Base-by-base conservation (phyloP, 1,284 basidiomycete species). In the Naganishia albida region DNA sequence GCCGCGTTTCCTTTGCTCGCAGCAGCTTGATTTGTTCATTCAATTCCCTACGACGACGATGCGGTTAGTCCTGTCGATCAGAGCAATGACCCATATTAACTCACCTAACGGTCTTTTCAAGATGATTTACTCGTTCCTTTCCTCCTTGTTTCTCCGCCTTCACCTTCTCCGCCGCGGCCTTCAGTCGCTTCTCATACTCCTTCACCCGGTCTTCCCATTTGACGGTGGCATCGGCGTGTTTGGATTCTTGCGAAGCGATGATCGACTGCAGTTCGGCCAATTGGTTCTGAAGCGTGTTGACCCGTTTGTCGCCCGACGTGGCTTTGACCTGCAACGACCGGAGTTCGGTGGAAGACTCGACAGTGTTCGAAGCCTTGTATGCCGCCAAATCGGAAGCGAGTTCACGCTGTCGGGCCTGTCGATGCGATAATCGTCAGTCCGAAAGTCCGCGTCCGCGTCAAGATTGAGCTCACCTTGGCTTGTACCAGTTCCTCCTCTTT, bases 71-170 rank as follows among this genome's bases (percentile, higher is more conserved):
- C 8, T 13, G 12, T 8, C 8, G 7, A 44, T 4, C 18, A 3
- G 13, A 34, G 23, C 10, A 64, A 50, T 18, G 18, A 28, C 18
- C 49, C 1, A 49, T 7, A 12, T 2, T 3, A 2, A 65, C 54
- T 66, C 60, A 77, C 76, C 73, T 68, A 57, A 80, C 75, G 62
- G 78, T 78, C 25, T 69, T 70, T 55, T 80, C 77, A 49, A 84
- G 70, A 70, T 83, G 82, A 15, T 72, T 68, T 2, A 83, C 82
- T 20, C 83, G 70, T 80, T 99, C 95, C 81, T 97, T 98, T 43
- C 89, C 87, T 3, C 95, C 95, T 73, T 97, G 93, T 69, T 91
- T 83, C 81, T 97, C 95, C 50, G 93, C 83, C 84, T 98, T 99
- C 71, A 94, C 87, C 77, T 88, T 89, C 82, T 99, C 95, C 73